Percentiles rank a stretch among this genome's conserved stretches.
Evolutionary conservation across 2,329 filamentous ascomycete genomes (phyloP).

Genomic region (Aspergillus luchuensis): DNA sequence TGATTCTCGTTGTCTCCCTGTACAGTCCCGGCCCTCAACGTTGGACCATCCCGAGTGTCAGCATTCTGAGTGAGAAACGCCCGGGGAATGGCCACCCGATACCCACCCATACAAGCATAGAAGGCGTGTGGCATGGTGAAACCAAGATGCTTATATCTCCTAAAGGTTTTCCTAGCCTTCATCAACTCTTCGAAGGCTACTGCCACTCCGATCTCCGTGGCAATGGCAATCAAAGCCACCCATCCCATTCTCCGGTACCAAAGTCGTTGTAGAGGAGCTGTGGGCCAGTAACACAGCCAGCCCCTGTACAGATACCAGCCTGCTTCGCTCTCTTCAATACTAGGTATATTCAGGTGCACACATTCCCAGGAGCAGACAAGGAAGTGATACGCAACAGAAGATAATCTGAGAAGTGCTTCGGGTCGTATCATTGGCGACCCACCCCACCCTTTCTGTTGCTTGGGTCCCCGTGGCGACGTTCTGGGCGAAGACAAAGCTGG

Average conservation of each 20-base stretch:
- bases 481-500: neutral
- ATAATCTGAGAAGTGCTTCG: constrained; percentile 12
- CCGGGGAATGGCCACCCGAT: too few relatives aligned
- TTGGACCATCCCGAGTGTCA: too few relatives aligned
- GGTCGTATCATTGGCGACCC: neutral
- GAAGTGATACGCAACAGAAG: constrained; percentile 7
- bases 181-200: too few relatives aligned
- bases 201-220: too few relatives aligned
- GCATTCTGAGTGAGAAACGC: too few relatives aligned
- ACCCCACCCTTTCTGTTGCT: neutral
- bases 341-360: constrained; percentile 8
- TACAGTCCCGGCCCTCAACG: too few relatives aligned
- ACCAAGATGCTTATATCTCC: too few relatives aligned
- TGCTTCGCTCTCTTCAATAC: constrained; percentile 1
- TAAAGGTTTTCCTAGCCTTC: too few relatives aligned
- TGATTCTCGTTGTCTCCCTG: too few relatives aligned
- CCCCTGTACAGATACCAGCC: constrained; percentile 1
- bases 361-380: constrained; percentile 12
- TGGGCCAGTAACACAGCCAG: constrained; percentile 3
- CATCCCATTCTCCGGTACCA: neutral
- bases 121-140: too few relatives aligned
- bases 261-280: neutral
- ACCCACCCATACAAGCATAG: too few relatives aligned
- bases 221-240: too few relatives aligned
- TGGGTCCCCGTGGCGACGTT: neutral